Base-by-base conservation (phyloP, 169 alveolate species). In the Plasmodium knowlesi region DNA sequence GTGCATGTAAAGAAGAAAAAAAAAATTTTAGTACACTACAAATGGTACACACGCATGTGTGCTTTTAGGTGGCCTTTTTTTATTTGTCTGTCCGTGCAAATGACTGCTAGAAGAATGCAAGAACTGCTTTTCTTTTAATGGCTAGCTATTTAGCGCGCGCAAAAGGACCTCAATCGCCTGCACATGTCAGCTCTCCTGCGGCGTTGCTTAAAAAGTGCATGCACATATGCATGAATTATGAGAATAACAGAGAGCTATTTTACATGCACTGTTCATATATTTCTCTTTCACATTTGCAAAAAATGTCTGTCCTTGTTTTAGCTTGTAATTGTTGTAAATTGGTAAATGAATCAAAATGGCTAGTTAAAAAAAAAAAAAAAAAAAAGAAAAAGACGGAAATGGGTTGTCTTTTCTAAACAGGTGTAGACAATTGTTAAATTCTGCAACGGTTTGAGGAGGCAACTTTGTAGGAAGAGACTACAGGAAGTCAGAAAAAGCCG, bases 251-350 rank as follows among this genome's bases (percentile, higher is more conserved):
- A 85, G 70, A 85, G 82, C 57, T 85, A 39, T 85, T 61, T 76
- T 30, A 30, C 81, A 74, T 85, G 93, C 78, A n/a, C 61, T 39
- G 86, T 73, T 74, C 93, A 85, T 85, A 73, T 46, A n/a, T 73
- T 73, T 39, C 46, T 80, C 19, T 39, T 80, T 39, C 74, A 61
- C 14, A 22, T n/a, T 61, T 61, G 74, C 28, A 82, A 82, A 82
- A 81, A 82, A 82, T 8, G 37, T 9, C 39, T 14, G 53, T 39
- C 43, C 12, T 83, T 70, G n/a, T 50, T 67, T 67, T 83, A 5
- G n/a, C 53, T 25, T 83, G 46, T 25, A 70, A 53, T 28, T 83
- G 8, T 5, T 61, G 25, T n/a, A 61, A 25, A 61, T 61, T 14
- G 8, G 14, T 22, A 6, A 9, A 61, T 61, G 34, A 28, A 50